Percentiles rank a stretch among this genome's conserved stretches.
These are phyloP conservation scores for Calocybe gangraenosa DNA, from an alignment of 768 basidiomycete species.

Conservation along the genomic window DNA sequence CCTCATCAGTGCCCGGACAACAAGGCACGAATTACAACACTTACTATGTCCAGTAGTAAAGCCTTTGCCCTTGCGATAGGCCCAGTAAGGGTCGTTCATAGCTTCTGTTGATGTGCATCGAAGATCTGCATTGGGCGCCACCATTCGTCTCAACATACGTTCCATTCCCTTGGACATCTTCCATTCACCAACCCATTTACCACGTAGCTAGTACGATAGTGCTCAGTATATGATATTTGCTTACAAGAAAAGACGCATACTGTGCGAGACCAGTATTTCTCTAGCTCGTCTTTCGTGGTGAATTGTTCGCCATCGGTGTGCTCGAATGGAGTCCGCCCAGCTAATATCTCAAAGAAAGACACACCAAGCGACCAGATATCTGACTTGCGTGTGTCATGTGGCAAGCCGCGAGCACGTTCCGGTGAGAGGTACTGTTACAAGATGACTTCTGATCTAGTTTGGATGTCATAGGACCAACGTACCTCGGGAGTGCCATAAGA, in stretches of 20 bases:
- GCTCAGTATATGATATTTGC: neutral
- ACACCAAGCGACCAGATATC: slow-evolving; percentile 85
- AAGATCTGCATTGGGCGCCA: slow-evolving; percentile 76
- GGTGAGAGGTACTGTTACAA: slow-evolving; percentile 81
- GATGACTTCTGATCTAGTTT: slow-evolving; percentile 4
- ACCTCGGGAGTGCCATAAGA: slow-evolving; percentile 93
- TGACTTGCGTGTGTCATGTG: slow-evolving; percentile 91
- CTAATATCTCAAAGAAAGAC: slow-evolving; percentile 92
- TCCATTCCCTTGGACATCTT: slow-evolving; percentile 63
- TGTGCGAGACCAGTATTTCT: slow-evolving; percentile 84
- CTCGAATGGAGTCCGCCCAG: slow-evolving; percentile 92
- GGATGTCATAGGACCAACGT: slow-evolving; percentile 2
- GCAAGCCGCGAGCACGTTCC: slow-evolving; percentile 81
- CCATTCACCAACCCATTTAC: slow-evolving; percentile 86
- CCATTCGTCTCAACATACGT: slow-evolving; percentile 70
- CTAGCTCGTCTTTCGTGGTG: slow-evolving; percentile 72
- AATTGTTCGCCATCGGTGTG: slow-evolving; percentile 76
- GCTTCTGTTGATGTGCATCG: slow-evolving; percentile 67
- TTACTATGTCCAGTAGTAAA: slow-evolving; percentile 35
- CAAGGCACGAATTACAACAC: slow-evolving; percentile 14
- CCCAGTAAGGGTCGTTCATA: slow-evolving; percentile 69
- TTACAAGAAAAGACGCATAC: slow-evolving; percentile 30
- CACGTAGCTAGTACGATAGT: slow-evolving; percentile 57
- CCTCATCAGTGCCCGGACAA: slow-evolving; percentile 3
- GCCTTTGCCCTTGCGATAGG: slow-evolving; percentile 19